Base-by-base conservation (phyloP, 1,284 basidiomycete genomes). In the Puccinia brachypodii region DNA sequence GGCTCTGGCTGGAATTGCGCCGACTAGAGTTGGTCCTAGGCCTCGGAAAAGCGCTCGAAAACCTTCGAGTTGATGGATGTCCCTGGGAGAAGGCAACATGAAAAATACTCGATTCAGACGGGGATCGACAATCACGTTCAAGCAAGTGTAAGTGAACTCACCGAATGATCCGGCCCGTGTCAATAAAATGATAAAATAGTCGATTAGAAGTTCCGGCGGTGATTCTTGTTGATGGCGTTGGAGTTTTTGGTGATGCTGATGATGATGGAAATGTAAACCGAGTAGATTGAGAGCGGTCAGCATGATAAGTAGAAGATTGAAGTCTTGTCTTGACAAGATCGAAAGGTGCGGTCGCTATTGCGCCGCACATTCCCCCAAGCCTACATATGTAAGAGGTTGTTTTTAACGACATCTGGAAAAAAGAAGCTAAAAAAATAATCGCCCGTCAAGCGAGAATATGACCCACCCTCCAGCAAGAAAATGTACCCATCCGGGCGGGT, bases 321-420 rank as follows among this genome's bases (percentile, higher is more conserved):
- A 99, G 89, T 3, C 96, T 92, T 38, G 97, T 99, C 88, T 99
- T 99, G 84, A 99, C 96, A 38, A 99, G 94, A 87, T 99, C 96
- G 84, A 99, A 95, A 0, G 96, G 96, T 50, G 94, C 95, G 0
- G 96, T 99, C 11, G 98, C 92, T 84, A 97, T 93, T 13, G 95
- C 95, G 64, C 96, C 97, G 85, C 94, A 94, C 96, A 99, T 98
- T 33, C 96, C 96, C 25, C 96, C 97, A 13, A 96, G 88, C 40
- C 96, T 96, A 84, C 11, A n/a, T 1, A 22, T 38, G 60, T 25
- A 62, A 53, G n/a, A n/a, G 38, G 25, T 25, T 40, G 4, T 64
- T 53, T 53, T 72, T 31, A 80, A 80, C 6, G 38, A 62, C 31
- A 78, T 71, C 31, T 31, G 36, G n/a, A n/a, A n/a, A 50, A 66